Conservation (phyloP, 805 yeast species). For the Isabelozyma rhagii region DNA sequence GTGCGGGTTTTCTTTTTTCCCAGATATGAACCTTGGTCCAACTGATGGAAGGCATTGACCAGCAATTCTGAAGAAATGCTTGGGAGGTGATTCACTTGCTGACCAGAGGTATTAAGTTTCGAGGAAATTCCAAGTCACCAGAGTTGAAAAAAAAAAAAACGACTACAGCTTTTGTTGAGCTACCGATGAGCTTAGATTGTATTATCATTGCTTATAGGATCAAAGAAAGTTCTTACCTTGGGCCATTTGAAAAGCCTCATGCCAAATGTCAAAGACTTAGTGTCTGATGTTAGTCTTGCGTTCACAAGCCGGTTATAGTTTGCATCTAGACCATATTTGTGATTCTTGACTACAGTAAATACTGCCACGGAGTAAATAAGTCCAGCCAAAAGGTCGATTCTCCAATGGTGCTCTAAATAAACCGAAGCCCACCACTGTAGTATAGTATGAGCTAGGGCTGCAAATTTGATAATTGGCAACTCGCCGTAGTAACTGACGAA, state of each 20-base stretch:
- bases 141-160: no score
- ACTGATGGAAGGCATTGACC: neutral
- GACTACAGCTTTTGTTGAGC: no score
- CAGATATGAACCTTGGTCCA: neutral
- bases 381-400: slow-evolving; percentile 59
- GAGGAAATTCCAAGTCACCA: no score
- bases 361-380: slow-evolving; percentile 46
- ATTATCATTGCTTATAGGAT: slow-evolving; percentile 26
- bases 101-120: no score
- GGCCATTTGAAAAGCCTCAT: slow-evolving; percentile 59
- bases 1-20: neutral
- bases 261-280: slow-evolving; percentile 53
- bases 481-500: slow-evolving; percentile 39
- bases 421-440: slow-evolving; percentile 76
- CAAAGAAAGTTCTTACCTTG: slow-evolving; percentile 49
- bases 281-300: slow-evolving; percentile 38
- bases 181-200: no score
- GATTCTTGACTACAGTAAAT: slow-evolving; percentile 38
- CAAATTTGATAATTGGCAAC: slow-evolving; percentile 29
- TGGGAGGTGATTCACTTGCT: neutral
- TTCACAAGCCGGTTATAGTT: slow-evolving; percentile 35
- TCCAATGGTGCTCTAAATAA: slow-evolving; percentile 71
- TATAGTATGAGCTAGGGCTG: slow-evolving; percentile 43
- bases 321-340: slow-evolving; percentile 21
- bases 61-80: neutral